Evolutionary conservation across 2,329 filamentous ascomycete genomes (phyloP).

Genomic region (Zymoseptoria ardabiliae): DNA sequence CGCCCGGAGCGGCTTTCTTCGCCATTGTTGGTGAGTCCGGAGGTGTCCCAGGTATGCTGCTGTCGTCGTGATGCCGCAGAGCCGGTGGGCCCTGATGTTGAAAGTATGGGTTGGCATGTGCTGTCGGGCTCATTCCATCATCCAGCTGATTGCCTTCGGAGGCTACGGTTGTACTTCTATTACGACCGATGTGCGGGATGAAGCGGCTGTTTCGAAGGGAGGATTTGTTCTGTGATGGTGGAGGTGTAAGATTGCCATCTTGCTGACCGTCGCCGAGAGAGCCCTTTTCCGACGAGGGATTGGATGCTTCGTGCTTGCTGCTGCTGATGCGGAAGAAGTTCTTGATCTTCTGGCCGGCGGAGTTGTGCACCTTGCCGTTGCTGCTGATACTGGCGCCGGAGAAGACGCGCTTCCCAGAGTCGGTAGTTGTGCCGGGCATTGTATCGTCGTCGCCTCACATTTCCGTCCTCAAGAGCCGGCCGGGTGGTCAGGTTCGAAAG

Average conservation of each 20-base stretch:
- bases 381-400: constrained; percentile 37
- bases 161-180: constrained; percentile 81
- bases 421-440: constrained; percentile 20
- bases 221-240: constrained; percentile 49
- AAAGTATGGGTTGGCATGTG: constrained; percentile 94
- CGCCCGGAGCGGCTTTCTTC: constrained; percentile 60
- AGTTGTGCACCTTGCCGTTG: constrained; percentile 43
- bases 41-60: constrained; percentile 84
- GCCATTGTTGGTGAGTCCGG: constrained; percentile 74
- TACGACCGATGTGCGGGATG: constrained; percentile 78
- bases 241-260: constrained; percentile 35
- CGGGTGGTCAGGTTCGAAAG: background rate
- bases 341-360: constrained; percentile 56
- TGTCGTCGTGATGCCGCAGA: constrained; percentile 88
- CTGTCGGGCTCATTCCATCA: constrained; percentile 82
- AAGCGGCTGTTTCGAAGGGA: constrained; percentile 79
- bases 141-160: constrained; percentile 90
- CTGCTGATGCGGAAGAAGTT: constrained; percentile 62
- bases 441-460: constrained; percentile 6
- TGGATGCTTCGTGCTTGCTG: constrained; percentile 32
- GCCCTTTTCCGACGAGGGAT: constrained; percentile 28
- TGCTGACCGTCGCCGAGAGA: constrained; percentile 29
- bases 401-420: constrained; percentile 39
- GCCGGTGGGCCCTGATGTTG: constrained; percentile 90
- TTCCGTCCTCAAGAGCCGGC: background rate